phyloP scores from a whole-genome alignment of 2,329 filamentous ascomycete genomes.

The Exophiala xenobiotica region DNA sequence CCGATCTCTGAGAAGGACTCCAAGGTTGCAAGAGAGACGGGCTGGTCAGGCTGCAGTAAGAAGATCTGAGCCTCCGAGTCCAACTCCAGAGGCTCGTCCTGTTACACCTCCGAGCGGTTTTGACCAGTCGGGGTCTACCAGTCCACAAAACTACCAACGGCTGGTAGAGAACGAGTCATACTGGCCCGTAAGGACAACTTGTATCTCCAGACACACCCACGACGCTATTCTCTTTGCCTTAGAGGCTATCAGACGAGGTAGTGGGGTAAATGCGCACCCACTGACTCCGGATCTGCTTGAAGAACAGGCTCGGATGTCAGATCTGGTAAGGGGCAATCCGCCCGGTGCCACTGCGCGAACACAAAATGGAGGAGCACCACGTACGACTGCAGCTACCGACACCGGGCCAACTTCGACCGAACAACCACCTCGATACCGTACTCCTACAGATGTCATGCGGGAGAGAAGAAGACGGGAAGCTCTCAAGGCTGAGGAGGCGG shows the following conservation, averaged over 20 bases:
- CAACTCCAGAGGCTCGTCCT: slow-evolving; percentile 28
- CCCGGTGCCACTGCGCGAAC: slow-evolving; percentile 44
- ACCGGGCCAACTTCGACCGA: slow-evolving; percentile 52
- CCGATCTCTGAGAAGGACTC: slow-evolving; percentile 55
- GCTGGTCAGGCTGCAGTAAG: slow-evolving; percentile 39
- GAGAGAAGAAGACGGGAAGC: slow-evolving; percentile 76
- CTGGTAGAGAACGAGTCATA: slow-evolving; percentile 46
- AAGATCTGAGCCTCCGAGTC: slow-evolving; percentile 29
- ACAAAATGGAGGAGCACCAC: slow-evolving; percentile 55
- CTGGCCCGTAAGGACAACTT: slow-evolving; percentile 52
- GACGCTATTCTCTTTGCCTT: slow-evolving; percentile 89
- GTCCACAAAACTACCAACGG: slow-evolving; percentile 36
- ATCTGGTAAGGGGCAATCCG: slow-evolving; percentile 64
- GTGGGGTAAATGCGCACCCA: slow-evolving; percentile 52
- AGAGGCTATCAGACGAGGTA: slow-evolving; percentile 67
- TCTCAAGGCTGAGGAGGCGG: slow-evolving; percentile 66
- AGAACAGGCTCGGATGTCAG: slow-evolving; percentile 90
- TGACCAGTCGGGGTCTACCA: slow-evolving; percentile 30
- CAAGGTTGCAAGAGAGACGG: slow-evolving; percentile 49
- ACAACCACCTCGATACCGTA: slow-evolving; percentile 67
- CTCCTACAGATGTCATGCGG: slow-evolving; percentile 89
- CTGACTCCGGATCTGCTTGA: slow-evolving; percentile 84
- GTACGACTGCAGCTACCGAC: slow-evolving; percentile 41
- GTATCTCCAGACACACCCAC: slow-evolving; percentile 79
- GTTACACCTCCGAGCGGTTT: slow-evolving; percentile 18